Evolutionary conservation across 352 stramenopile species (phyloP), one percentile per base, ranked within the genome.

Genomic region (Pythium myriotylum): DNA sequence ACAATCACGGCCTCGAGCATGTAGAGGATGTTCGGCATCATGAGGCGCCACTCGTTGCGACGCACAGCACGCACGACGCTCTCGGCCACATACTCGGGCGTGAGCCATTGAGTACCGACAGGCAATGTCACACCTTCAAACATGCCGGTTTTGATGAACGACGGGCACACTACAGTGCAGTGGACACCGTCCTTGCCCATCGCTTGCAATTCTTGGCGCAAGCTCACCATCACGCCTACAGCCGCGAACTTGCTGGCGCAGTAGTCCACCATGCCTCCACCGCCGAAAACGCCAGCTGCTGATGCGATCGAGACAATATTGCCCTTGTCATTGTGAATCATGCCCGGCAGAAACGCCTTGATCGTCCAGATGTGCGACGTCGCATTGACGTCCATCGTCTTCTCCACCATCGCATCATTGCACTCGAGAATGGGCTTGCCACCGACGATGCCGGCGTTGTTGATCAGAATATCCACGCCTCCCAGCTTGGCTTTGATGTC

Each of bases 371-470:
- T 63, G 43, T 84, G 75, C 47, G 72, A 45, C 40, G 70, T 68
- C 42, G 62, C 65, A 57, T 84, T 84, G 56, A 84, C 72, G 26
- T 68, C 43, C 52, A 82, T 73, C 19, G 69, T 85, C 39, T 66
- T 67, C 43, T 62, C 37, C 17, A 81, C 68, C 49, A 80, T 62
- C 24, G 32, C n/a, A 49, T 73, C 68, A 19, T 49, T 76, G n/a
- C 49, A 58, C 43, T 80, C 71, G 27, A 85, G 59, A 20, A 85
- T 58, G 17, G 67, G 63, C n/a, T 67, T 75, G 45, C 73, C 76
- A 22, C 58, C 46, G 9, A 85, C 76, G 45, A 85, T 85, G 32
- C 76, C 76, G 19, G 75, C 74, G 49, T 84, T 84, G 61, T 84
- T 84, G 43, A 84, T 63, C 0, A 84, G 59, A 22, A 84, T 76